phyloP scores from a whole-genome alignment of 2,329 filamentous ascomycete genomes.

The Fusarium buharicum region DNA sequence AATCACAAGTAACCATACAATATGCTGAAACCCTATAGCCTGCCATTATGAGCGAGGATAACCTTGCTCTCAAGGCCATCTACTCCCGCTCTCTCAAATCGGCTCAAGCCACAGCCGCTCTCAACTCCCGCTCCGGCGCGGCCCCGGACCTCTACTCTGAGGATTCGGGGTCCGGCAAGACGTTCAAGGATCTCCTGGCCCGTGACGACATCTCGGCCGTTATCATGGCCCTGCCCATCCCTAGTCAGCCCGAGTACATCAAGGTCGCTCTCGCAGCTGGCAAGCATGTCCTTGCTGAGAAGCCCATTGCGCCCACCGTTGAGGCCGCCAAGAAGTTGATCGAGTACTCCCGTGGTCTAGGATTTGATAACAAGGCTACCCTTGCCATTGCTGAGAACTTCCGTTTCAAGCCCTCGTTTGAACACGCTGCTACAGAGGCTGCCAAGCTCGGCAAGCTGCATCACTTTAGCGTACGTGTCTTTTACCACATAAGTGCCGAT shows the following conservation, averaged over 20 bases:
- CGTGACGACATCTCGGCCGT: constrained; percentile 66
- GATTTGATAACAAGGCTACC: constrained; percentile 47
- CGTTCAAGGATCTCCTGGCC: constrained; percentile 62
- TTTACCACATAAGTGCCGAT: constrained; percentile 50
- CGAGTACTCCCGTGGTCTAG: constrained; percentile 47
- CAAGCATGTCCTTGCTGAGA: constrained; percentile 77
- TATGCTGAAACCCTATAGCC: constrained; percentile 53
- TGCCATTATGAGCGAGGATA: constrained; percentile 64
- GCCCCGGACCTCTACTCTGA: constrained; percentile 66
- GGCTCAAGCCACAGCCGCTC: constrained; percentile 58
- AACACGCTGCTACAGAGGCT: constrained; percentile 63
- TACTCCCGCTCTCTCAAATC: constrained; percentile 72
- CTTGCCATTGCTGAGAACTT: constrained; percentile 79
- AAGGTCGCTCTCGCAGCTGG: constrained; percentile 68
- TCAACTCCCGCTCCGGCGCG: constrained; percentile 48
- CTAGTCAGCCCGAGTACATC: constrained; percentile 67
- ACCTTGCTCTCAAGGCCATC: constrained; percentile 69
- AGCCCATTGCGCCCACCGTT: constrained; percentile 72
- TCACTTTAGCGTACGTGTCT: constrained; percentile 60
- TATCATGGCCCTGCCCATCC: constrained; percentile 71
- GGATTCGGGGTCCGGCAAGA: constrained; percentile 59
- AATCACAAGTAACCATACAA: constrained; percentile 5
- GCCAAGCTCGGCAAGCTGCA: constrained; percentile 48
- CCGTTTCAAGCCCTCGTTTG: constrained; percentile 68
- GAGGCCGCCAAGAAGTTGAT: constrained; percentile 56